Evolutionary conservation across 495 filamentous ascomycete species (phyloP), one percentile per base, ranked within the genome.

Genomic region (Oidiodendron maius): DNA sequence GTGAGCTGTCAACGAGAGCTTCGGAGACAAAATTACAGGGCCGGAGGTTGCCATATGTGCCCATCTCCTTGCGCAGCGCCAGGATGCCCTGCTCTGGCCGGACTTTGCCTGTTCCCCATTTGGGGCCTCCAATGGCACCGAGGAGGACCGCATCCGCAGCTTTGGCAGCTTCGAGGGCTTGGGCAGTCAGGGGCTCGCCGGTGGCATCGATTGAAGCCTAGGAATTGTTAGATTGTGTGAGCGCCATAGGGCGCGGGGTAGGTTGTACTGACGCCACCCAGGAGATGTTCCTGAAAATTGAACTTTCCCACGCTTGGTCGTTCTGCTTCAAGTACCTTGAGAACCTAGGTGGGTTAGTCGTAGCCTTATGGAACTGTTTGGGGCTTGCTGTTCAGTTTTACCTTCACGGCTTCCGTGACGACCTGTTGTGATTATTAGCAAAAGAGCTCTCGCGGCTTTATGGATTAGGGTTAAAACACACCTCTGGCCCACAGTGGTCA

Each of bases 1-100:
- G 93, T 10, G 91, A 96, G 70, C 71, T 76, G 34, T 89, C 81
- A 68, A 95, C 81, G 38, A 98, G 87, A 24, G 82, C 78, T 46
- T 91, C 86, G 21, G 91, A 88, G 32, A 91, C 88, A 74, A 98
- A 98, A 77, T 83, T 91, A 81, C 93, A 98, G 4, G 93, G 93
- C 3, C 93, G 89, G 40, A 98, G 85, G 79, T 98, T 98, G 56
- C 91, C 93, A 71, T 93, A 98, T 56, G 93, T 87, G 61, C 76
- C 74, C 76, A 98, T 85, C 65, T 95, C 85, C 67, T 95, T 96
- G 73, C 93, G 89, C 38, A 98, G 87, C 55, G 75, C 78, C 45
- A 98, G 86, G 63, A 98, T 78, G 49, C 93, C 93, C 70, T 97
- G 91, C 62, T 98, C 93, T 4, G 93, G 93, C 40, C 93, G 86